Conservation (phyloP, 345 rosid species). For the Balakata baccata region DNA sequence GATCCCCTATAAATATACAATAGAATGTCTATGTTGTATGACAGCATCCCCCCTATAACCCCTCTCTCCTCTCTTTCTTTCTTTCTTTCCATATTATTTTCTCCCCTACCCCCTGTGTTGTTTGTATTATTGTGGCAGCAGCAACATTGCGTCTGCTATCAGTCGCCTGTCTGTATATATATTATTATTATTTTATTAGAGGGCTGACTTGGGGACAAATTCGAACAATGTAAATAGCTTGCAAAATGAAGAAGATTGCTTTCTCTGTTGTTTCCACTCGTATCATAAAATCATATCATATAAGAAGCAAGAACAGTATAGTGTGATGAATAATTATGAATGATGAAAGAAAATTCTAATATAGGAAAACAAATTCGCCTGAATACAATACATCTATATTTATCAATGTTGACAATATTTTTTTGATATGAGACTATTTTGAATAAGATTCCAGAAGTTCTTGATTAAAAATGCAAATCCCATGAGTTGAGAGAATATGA, state of each 20-base stretch:
- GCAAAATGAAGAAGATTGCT: not conserved
- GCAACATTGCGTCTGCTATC: not conserved
- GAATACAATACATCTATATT: no score
- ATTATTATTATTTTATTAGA: not conserved
- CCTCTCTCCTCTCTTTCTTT: not conserved
- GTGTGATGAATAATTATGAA: no score
- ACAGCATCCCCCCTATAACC: not conserved
- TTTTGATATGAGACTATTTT: no score
- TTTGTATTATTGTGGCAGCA: not conserved
- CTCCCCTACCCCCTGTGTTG: not conserved
- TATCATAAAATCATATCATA: no score
- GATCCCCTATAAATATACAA: not conserved
- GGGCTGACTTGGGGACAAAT: not conserved
- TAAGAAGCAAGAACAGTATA: no score
- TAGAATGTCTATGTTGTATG: slow-evolving; percentile 20
- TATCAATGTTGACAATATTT: no score
- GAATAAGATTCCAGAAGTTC: no score
- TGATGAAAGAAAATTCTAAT: no score
- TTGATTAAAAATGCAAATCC: no score
- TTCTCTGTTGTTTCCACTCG: no score
- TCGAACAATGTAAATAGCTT: slow-evolving; percentile 15
- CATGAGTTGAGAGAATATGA: no score
- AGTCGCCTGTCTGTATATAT: not conserved
- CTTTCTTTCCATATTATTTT: not conserved
- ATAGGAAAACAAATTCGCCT: no score